These are phyloP conservation scores for Reutealis trisperma DNA, from an alignment of 345 rosid genomes.

Conservation along the genomic window DNA sequence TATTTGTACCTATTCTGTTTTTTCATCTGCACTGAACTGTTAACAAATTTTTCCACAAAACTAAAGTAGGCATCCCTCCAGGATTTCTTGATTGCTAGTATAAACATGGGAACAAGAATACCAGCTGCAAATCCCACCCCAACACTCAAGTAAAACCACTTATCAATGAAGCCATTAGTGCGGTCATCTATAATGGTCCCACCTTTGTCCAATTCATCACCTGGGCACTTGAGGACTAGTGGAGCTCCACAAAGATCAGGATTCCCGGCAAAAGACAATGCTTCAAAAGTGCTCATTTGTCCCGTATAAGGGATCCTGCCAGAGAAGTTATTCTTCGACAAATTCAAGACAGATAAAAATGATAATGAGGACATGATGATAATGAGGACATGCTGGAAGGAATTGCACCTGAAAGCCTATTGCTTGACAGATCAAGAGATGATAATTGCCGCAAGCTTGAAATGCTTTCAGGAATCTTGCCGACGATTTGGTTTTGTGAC, in stretches of 20 bases:
- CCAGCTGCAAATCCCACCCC: conserved; percentile 55
- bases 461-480: conserved; percentile 38
- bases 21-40: not conserved
- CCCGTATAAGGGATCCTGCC: conserved; percentile 41
- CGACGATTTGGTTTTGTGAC: conserved; percentile 37
- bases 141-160: conserved; percentile 48
- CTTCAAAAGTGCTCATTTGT: conserved; percentile 37
- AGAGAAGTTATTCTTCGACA: conserved; percentile 36
- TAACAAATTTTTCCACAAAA: conserved; percentile 30
- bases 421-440: conserved; percentile 56
- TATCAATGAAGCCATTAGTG: conserved; percentile 28
- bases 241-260: conserved; percentile 46
- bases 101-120: conserved; percentile 27
- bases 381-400: conserved; percentile 42
- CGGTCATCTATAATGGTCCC: conserved; percentile 6
- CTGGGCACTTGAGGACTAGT: conserved; percentile 26
- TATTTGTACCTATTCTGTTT: not conserved
- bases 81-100: conserved; percentile 22
- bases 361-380: conserved; percentile 41
- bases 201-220: conserved; percentile 13
- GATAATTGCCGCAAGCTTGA: conserved; percentile 36
- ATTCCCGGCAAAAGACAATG: conserved; percentile 42
- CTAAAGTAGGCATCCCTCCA: conserved; percentile 38
- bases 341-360: conserved; percentile 39
- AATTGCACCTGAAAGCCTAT: conserved; percentile 40